phyloP scores from a whole-genome alignment of 106 monocot species.

The Iris macrosiphon region DNA sequence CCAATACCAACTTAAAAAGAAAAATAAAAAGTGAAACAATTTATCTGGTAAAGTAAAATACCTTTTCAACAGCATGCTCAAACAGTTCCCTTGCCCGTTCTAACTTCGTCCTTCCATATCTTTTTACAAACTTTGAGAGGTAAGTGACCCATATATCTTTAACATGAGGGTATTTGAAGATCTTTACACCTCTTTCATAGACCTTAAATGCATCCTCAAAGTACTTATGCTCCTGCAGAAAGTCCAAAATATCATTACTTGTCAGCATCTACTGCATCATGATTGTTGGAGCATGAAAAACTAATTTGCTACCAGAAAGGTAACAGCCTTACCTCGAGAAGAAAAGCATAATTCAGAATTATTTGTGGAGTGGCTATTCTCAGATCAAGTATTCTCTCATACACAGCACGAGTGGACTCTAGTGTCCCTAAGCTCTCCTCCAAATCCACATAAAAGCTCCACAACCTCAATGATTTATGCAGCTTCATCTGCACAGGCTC shows the following conservation, averaged over 20 bases:
- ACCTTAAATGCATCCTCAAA: slow-evolving; percentile 99
- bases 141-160: slow-evolving; percentile 98
- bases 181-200: slow-evolving; percentile 98
- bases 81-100: slow-evolving; percentile 92
- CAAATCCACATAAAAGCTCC: slow-evolving; percentile 96
- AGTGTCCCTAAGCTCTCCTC: slow-evolving; percentile 88
- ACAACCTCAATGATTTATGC: slow-evolving; percentile 81
- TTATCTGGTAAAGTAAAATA: too few species aligned
- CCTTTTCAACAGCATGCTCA: slow-evolving; percentile 87
- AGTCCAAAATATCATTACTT: background rate
- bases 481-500: slow-evolving; percentile 95
- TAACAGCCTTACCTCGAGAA: slow-evolving; percentile 64
- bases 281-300: background rate
- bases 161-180: slow-evolving; percentile 97
- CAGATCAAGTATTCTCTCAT: slow-evolving; percentile 94
- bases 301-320: background rate
- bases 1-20: too few species aligned
- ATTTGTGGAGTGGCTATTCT: slow-evolving; percentile 97
- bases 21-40: too few species aligned
- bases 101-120: slow-evolving; percentile 79
- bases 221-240: slow-evolving; percentile 71
- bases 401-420: slow-evolving; percentile 77
- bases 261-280: background rate
- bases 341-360: slow-evolving; percentile 88
- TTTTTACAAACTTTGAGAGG: slow-evolving; percentile 87